These are phyloP conservation scores for Naegleria gruberi DNA, from an alignment of 208 protist species.

Conservation along the genomic window DNA sequence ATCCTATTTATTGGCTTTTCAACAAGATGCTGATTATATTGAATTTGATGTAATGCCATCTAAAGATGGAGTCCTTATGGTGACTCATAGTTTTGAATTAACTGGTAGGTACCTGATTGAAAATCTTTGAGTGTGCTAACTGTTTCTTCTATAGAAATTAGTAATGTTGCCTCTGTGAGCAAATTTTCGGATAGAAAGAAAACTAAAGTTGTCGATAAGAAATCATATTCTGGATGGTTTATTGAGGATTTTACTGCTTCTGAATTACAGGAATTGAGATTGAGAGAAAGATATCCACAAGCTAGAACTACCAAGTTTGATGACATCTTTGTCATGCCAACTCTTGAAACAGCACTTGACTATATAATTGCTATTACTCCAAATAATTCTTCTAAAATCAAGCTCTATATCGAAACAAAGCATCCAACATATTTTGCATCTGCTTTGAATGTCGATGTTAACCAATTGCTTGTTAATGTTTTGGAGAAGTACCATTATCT, in stretches of 20 bases:
- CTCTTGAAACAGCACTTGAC: background rate
- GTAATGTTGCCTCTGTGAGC: background rate
- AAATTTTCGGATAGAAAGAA: slow-evolving; percentile 1
- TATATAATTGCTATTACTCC: background rate
- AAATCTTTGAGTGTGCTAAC: too few species aligned
- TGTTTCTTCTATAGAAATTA: background rate
- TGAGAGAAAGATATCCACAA: background rate
- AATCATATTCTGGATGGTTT: background rate
- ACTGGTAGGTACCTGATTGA: background rate
- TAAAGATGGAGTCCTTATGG: background rate
- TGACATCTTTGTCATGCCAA: background rate
- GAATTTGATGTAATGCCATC: background rate
- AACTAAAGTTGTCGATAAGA: background rate
- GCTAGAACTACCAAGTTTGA: background rate
- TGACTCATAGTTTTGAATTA: background rate
- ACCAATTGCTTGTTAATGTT: background rate
- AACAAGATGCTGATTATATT: background rate
- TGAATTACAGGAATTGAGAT: background rate
- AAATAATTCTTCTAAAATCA: background rate
- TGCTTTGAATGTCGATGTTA: background rate
- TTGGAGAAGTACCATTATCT: background rate
- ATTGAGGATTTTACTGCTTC: background rate
- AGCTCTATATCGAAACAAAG: background rate
- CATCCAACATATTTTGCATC: background rate
- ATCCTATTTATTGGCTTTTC: background rate